Conservation (phyloP, 1,284 basidiomycete species). For the Cutaneotrichosporon daszewskae region DNA sequence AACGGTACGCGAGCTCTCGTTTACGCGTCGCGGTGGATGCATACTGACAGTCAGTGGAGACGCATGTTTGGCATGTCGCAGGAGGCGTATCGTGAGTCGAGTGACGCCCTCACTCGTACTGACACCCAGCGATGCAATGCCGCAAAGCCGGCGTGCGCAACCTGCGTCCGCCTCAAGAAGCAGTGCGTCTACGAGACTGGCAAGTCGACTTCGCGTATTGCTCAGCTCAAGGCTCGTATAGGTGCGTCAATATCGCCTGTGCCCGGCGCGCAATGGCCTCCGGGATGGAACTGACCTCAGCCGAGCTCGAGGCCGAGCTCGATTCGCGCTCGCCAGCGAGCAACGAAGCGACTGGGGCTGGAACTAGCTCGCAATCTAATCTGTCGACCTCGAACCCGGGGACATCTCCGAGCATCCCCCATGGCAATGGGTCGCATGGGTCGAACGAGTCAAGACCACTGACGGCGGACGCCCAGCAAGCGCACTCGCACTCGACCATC, state of each 20-base stretch:
- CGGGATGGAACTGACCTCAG: conserved; percentile 8
- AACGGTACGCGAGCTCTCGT: conserved; percentile 7
- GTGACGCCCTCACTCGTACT: background rate
- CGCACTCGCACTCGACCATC: too few relatives aligned
- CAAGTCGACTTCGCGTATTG: conserved; percentile 22
- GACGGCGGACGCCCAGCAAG: too few relatives aligned
- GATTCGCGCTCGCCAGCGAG: conserved; percentile 5
- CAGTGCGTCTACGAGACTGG: conserved; percentile 28
- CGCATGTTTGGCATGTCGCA: conserved; percentile 28
- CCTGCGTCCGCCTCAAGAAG: conserved; percentile 23
- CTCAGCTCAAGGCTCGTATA: conserved; percentile 24
- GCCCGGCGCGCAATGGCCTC: background rate
- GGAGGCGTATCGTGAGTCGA: conserved; percentile 25
- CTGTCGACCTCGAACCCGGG: too few relatives aligned
- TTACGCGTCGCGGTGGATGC: background rate
- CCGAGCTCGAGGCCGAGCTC: conserved; percentile 16
- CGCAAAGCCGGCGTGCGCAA: conserved; percentile 25
- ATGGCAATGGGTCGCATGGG: too few relatives aligned
- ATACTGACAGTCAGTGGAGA: conserved; percentile 22
- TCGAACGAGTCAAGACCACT: too few relatives aligned
- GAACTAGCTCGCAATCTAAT: too few relatives aligned
- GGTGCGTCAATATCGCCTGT: conserved; percentile 8
- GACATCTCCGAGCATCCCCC: too few relatives aligned
- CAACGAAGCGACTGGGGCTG: background rate
- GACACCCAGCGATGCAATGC: conserved; percentile 24